A percentile compares a stretch with the other conserved stretches of the same genome.
Evolutionary conservation across 805 yeast species (phyloP).

Genomic region (Starmerella bombicola): DNA sequence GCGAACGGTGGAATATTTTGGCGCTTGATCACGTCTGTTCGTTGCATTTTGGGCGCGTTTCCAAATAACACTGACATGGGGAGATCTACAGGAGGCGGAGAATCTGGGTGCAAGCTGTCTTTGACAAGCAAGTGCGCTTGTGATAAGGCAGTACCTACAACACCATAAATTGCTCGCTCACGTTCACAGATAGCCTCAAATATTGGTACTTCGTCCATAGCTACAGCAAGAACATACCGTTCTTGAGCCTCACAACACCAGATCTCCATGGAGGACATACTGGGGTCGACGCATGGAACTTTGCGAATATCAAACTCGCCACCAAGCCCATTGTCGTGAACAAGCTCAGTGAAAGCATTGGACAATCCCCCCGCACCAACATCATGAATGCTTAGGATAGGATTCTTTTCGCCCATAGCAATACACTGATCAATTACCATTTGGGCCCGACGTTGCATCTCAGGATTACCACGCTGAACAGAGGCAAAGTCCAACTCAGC

Average conservation of each 20-base stretch:
- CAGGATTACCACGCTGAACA: constrained; percentile 98
- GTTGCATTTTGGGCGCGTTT: constrained; percentile 91
- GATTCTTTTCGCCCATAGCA: constrained; percentile 59
- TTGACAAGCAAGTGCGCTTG: constrained; percentile 73
- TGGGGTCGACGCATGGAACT: constrained; percentile 81
- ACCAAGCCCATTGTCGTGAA: constrained; percentile 93
- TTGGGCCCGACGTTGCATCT: constrained; percentile 98
- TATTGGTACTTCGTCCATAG: constrained; percentile 56
- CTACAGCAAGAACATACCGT: constrained; percentile 88
- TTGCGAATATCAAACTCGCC: constrained; percentile 86
- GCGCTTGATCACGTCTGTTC: constrained; percentile 52
- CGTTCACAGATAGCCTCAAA: constrained; percentile 77
- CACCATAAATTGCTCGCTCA: constrained; percentile 93
- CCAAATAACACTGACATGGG: constrained; percentile 94
- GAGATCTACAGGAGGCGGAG: constrained; percentile 67
- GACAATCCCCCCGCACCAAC: constrained; percentile 99
- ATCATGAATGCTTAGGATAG: constrained; percentile 92
- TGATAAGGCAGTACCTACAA: constrained; percentile 85
- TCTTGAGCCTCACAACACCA: constrained; percentile 99
- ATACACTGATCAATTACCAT: constrained; percentile 93
- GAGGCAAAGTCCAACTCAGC: constrained; percentile 96
- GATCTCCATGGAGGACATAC: constrained; percentile 98
- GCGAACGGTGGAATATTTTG: constrained; percentile 33
- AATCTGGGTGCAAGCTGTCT: constrained; percentile 61
- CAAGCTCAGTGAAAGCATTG: constrained; percentile 93